Evolutionary conservation across 148 eudicot genomes (phyloP), one percentile per base, ranked within the genome.

Genomic region (Nyssa sinensis): DNA sequence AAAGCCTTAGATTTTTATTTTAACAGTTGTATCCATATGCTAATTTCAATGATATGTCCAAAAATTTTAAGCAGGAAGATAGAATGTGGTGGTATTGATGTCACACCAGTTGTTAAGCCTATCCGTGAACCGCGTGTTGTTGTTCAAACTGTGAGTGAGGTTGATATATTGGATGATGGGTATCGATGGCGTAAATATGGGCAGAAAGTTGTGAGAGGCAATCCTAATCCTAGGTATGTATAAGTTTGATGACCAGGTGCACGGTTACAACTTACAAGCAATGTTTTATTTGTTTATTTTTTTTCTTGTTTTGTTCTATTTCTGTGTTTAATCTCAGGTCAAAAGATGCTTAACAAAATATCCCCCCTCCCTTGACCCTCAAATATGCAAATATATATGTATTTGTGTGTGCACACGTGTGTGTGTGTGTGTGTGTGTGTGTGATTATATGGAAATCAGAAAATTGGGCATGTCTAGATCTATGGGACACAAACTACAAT

Each of bases 131-230:
- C 98, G 33, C 92, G 98, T 69, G 96, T 93, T 71, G 97, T 93
- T 77, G 98, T 93, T 47, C 98, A 93, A 80, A 93, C 98, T 12
- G 80, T 89, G 72, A 93, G 98, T 80, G 98, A 93, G 80, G 98
- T 93, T 81, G 98, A 93, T 84, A 89, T 93, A 81, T 85, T 93
- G 79, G 98, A 93, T 81, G 98, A 93, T 85, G 98, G 98, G 67
- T 93, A 93, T 76, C 87, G 96, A 66, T 93, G 98, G 98, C 94
- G 98, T 81, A 93, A 93, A 81, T 93, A 93, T 86, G 98, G 98
- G 67, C 98, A 93, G 88, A 93, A 93, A 81, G 98, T 93, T 64
- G 98, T 93, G 83, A 89, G 98, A 70, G 96, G 98, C 71, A 93
- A 93, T 86, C 98, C 98, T 62, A 93, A 93, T 84, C 98, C 98